A percentile compares a stretch with the other conserved stretches of the same genome.
Conservation (phyloP, 1,139 yeast species). For the Sugiyamaella neomexicana region DNA sequence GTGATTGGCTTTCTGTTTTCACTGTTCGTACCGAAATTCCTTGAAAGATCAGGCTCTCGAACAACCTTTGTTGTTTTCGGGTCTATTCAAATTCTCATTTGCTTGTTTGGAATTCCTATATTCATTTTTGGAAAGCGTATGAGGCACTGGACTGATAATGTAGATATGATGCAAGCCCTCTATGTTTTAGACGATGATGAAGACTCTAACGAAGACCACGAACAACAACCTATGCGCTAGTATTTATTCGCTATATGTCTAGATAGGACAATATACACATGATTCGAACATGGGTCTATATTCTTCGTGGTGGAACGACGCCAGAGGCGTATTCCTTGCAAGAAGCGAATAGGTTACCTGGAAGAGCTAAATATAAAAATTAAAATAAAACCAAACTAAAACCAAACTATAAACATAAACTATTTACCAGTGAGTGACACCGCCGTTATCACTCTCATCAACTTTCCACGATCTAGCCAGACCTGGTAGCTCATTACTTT, state of each 20-base stretch:
- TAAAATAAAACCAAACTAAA: neutral
- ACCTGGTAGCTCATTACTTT: slow-evolving; percentile 24
- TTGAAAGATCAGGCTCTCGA: slow-evolving; percentile 47
- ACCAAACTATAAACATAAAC: neutral
- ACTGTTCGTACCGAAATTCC: slow-evolving; percentile 53
- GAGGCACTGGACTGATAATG: slow-evolving; percentile 49
- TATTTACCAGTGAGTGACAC: slow-evolving; percentile 32
- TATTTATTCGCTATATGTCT: neutral
- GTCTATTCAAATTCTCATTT: slow-evolving; percentile 50
- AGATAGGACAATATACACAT: neutral
- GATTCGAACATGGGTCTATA: too few species aligned
- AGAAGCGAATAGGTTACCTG: too few species aligned
- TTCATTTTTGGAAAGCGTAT: slow-evolving; percentile 56
- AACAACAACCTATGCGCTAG: neutral
- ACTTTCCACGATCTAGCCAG: slow-evolving; percentile 33
- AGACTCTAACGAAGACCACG: neutral
- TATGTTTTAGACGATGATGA: slow-evolving; percentile 28
- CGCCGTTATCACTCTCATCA: slow-evolving; percentile 27
- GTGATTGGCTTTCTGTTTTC: slow-evolving; percentile 58
- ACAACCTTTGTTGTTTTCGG: slow-evolving; percentile 57
- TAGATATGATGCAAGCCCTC: slow-evolving; percentile 31
- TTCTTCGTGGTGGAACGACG: too few species aligned
- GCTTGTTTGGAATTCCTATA: slow-evolving; percentile 53
- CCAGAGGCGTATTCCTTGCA: too few species aligned
- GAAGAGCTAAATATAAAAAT: too few species aligned